A percentile compares a stretch with the other conserved stretches of the same genome.
Evolutionary conservation across 768 basidiomycete species (phyloP).

Genomic region (Polyporus arcularius): DNA sequence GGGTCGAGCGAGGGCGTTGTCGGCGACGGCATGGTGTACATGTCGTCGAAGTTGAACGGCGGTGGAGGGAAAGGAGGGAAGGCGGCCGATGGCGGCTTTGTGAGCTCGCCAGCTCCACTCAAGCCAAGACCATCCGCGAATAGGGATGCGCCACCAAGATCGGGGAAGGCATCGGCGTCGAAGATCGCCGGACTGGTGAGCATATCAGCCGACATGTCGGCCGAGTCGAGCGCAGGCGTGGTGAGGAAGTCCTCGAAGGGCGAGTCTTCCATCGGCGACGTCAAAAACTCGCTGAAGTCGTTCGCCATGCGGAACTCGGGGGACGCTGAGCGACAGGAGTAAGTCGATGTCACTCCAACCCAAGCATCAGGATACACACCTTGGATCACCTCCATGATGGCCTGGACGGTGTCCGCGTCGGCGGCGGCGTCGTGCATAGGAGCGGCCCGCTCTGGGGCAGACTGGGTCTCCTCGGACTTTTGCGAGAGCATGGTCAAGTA

Average conservation of each 20-base stretch:
- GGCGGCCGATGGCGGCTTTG: conserved; percentile 24
- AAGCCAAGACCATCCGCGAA: conserved; percentile 28
- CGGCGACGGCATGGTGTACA: conserved; percentile 53
- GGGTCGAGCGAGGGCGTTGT: conserved; percentile 50
- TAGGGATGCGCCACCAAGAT: conserved; percentile 31
- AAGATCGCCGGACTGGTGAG: conserved; percentile 44
- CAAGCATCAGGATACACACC: conserved; percentile 24
- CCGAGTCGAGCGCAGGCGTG: conserved; percentile 42
- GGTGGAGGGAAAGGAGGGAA: conserved; percentile 15
- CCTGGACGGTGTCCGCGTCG: conserved; percentile 35
- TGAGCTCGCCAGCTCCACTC: conserved; percentile 10
- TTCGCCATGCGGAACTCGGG: conserved; percentile 40
- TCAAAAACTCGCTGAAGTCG: conserved; percentile 45
- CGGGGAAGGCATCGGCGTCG: conserved; percentile 36
- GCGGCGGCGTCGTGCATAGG: conserved; percentile 21
- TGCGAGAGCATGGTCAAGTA: conserved; percentile 70
- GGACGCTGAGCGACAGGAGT: conserved; percentile 32
- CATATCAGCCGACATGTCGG: conserved; percentile 38
- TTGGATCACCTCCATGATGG: conserved; percentile 41
- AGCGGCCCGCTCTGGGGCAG: conserved; percentile 25
- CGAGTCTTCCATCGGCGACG: conserved; percentile 49
- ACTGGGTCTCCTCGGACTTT: conserved; percentile 34
- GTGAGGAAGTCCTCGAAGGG: conserved; percentile 49
- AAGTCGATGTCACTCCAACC: conserved; percentile 3
- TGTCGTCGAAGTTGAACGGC: conserved; percentile 33